Conservation (phyloP, 768 basidiomycete genomes). For the Daedaleopsis nitida region DNA sequence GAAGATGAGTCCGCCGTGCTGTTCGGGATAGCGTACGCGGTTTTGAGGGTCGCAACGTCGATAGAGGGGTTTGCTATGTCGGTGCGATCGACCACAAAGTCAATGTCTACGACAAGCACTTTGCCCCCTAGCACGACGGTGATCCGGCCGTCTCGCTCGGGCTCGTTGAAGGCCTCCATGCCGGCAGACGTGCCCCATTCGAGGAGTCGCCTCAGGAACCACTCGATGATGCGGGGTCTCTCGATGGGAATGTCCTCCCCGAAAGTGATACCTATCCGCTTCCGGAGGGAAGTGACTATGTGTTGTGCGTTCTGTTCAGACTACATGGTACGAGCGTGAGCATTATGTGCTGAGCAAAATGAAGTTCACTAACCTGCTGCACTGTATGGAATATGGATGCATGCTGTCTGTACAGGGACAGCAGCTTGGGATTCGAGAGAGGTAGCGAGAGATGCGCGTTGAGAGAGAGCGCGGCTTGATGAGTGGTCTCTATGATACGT, state of each 20-base stretch:
- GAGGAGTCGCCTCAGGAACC: conserved; percentile 61
- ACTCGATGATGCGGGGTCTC: conserved; percentile 45
- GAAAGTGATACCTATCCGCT: conserved; percentile 49
- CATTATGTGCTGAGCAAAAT: conserved; percentile 5
- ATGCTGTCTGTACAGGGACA: conserved; percentile 69
- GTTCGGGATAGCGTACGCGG: conserved; percentile 65
- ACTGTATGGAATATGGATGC: conserved; percentile 54
- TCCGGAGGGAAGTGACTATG: conserved; percentile 48
- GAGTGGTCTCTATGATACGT: conserved; percentile 51
- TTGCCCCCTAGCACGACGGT: conserved; percentile 74
- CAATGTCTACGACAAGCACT: conserved; percentile 78
- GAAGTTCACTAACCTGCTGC: conserved; percentile 44
- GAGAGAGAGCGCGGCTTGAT: conserved; percentile 57
- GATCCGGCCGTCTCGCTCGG: conserved; percentile 46
- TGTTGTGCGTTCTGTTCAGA: conserved; percentile 56
- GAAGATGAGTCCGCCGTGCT: conserved; percentile 36
- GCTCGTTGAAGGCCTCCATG: conserved; percentile 76
- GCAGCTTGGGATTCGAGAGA: conserved; percentile 63
- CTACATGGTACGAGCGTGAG: conserved; percentile 34
- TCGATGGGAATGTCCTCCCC: conserved; percentile 67
- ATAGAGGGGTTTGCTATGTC: conserved; percentile 41
- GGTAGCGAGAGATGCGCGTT: conserved; percentile 50
- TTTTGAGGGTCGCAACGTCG: conserved; percentile 62
- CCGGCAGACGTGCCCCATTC: conserved; percentile 65
- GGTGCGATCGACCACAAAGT: conserved; percentile 51